Evolutionary conservation across 768 basidiomycete species (phyloP), one percentile per base, ranked within the genome.

Genomic region (Termitomyces sp.): DNA sequence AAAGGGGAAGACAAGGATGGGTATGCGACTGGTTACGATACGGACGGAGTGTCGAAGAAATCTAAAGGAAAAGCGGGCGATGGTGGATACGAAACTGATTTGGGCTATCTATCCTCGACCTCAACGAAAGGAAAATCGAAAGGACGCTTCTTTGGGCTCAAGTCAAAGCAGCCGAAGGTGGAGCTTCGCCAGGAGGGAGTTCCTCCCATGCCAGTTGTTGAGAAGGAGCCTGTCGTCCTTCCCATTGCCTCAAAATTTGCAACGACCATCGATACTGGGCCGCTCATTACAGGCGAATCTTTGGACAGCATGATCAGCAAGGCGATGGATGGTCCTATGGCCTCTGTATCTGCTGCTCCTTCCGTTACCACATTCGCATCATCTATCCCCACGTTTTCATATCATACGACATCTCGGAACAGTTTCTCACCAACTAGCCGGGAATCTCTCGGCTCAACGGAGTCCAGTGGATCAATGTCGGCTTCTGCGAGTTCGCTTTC

Each of bases 231-330:
- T 1, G 67, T 78, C 36, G 67, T 73, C 8, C 74, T 82, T 22
- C 81, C 82, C 24, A 83, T 83, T 58, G 81, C 81, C 4, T 77
- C 73, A 18, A 71, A 73, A 60, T 85, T 83, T 64, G 81, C 78
- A 12, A 80, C 77, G 1, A 75, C 76, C 7, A 57, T 74, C 24
- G 65, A 57, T 42, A 36, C 60, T n/a, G 60, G 52, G 13, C 56
- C 58, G 7, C 53, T 49, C 24, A 55, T 48, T 13, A 48, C 55
- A 33, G 67, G 61, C 35, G 58, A 59, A 39, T 56, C 64, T 35
- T 15, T 58, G 55, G 48, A 52, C 38, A 61, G 57, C 39, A 60
- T 55, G 55, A 57, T 55, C 44, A 49, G 50, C 38, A 54, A 46
- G 36, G 49, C 61, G 6, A 60, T 57, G 42, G 61, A 65, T 28